Percentiles rank a stretch among this genome's conserved stretches.
These are phyloP conservation scores for Trichoderma gamsii DNA, from an alignment of 495 filamentous ascomycete species.

Conservation along the genomic window DNA sequence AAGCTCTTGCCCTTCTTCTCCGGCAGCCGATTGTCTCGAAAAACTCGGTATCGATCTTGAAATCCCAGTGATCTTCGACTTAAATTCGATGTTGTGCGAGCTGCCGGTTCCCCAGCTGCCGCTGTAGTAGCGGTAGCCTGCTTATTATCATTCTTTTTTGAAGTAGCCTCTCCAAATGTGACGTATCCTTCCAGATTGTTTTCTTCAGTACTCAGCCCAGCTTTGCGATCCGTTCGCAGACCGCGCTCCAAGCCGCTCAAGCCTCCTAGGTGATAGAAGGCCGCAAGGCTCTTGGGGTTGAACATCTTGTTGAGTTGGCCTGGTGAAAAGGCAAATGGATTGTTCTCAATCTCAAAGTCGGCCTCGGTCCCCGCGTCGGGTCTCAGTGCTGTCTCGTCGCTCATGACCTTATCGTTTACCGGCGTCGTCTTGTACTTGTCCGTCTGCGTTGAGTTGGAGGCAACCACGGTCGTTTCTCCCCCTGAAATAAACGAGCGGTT, in stretches of 20 bases:
- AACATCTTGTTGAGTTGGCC: conserved; percentile 70
- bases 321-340: conserved; percentile 72
- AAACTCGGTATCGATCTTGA: conserved; percentile 64
- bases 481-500: conserved; percentile 41
- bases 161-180: conserved; percentile 55
- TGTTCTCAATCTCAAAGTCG: conserved; percentile 66
- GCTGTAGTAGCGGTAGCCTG: conserved; percentile 27
- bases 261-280: conserved; percentile 64
- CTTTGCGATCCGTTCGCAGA: conserved; percentile 55
- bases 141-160: conserved; percentile 26
- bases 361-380: conserved; percentile 61
- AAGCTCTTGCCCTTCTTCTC: conserved; percentile 68
- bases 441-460: conserved; percentile 29
- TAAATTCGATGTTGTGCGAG: neutral
- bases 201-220: conserved; percentile 65
- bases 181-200: conserved; percentile 49
- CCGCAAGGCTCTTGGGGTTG: conserved; percentile 70
- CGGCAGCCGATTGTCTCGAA: conserved; percentile 64
- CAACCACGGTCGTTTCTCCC: conserved; percentile 35
- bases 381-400: conserved; percentile 30
- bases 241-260: conserved; percentile 61
- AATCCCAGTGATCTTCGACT: conserved; percentile 35
- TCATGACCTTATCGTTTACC: conserved; percentile 44
- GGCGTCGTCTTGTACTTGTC: conserved; percentile 29
- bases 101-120: neutral